Base-by-base conservation (phyloP, 31 red algal genomes). In the Asparagopsis taxiformis region DNA sequence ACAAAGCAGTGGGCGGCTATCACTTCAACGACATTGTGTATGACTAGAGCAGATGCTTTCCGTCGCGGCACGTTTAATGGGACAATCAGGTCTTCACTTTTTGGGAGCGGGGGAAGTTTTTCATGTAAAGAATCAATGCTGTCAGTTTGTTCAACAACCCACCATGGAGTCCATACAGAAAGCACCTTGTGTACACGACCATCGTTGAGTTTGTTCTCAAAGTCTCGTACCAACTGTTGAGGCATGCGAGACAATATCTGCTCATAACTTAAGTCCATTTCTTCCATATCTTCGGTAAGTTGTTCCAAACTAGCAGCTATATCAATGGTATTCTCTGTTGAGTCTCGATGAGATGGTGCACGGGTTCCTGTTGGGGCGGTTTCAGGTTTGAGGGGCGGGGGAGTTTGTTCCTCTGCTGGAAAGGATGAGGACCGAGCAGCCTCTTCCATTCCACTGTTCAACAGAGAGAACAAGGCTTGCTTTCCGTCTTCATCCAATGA, bases 231-330 rank as follows among this genome's bases (percentile, higher is more conserved):
- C 17, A 68, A n/a, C 0, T 43, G 16, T 23, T 20, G 25, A n/a
- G 64, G 64, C 33, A 68, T 31, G 21, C 64, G 32, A 20, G 25
- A 10, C 6, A 68, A 37, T 6, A 51, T 51, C 28, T 68, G 8
- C 6, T 68, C 43, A n/a, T 68, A 36, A 9, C 34, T 28, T 8
- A 68, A 31, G 7, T 51, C 64, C 6, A 21, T 21, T 0, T 21
- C 38, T 28, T 68, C 43, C 64, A 68, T 68, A 4, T 68, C 64
- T n/a, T 68, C 8, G 4, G 43, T 20, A 17, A 68, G 37, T 21
- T 44, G 21, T 43, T 68, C 64, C 11, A 68, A 31, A n/a, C 16
- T 30, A 17, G 28, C 59, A 11, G 59, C 34, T 17, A 29, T 30
- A 9, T 19, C 26, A 28, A 9, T 23, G 11, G 28, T 16, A 62